Conservation (phyloP, 768 basidiomycete species). For the Daedalea quercina region DNA sequence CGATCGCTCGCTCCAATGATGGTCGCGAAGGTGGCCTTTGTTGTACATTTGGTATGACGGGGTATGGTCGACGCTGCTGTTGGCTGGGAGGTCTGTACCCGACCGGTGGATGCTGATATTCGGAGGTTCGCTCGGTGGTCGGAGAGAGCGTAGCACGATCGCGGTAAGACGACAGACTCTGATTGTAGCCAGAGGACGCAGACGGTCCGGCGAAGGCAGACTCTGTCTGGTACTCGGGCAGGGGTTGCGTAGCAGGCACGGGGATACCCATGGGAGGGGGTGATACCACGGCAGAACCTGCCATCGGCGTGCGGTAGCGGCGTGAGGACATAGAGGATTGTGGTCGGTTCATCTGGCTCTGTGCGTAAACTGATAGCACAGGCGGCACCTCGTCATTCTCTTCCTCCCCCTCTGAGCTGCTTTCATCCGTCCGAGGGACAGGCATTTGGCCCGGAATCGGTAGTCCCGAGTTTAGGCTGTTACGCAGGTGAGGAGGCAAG, state of each 20-base stretch:
- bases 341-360: conserved; percentile 46
- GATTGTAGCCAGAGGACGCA: conserved; percentile 27
- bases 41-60: conserved; percentile 5
- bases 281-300: conserved; percentile 53
- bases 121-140: conserved; percentile 5
- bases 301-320: conserved; percentile 73
- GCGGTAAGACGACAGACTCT: background rate
- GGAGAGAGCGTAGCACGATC: conserved; percentile 11
- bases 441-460: conserved; percentile 6
- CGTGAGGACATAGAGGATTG: conserved; percentile 74
- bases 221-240: conserved; percentile 61
- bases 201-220: conserved; percentile 61
- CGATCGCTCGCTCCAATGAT: conserved; percentile 68
- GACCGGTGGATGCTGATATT: conserved; percentile 1
- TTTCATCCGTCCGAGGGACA: conserved; percentile 6
- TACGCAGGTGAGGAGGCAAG: conserved; percentile 3
- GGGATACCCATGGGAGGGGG: conserved; percentile 27
- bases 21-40: conserved; percentile 33
- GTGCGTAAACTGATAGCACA: conserved; percentile 21
- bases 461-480: background rate
- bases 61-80: conserved; percentile 14
- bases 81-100: conserved; percentile 10
- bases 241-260: conserved; percentile 64
- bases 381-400: conserved; percentile 42
- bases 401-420: conserved; percentile 36